A percentile compares a stretch with the other conserved stretches of the same genome.
These are phyloP conservation scores for Chrysochromulina parva DNA, from an alignment of 78 protist species.

Conservation along the genomic window DNA sequence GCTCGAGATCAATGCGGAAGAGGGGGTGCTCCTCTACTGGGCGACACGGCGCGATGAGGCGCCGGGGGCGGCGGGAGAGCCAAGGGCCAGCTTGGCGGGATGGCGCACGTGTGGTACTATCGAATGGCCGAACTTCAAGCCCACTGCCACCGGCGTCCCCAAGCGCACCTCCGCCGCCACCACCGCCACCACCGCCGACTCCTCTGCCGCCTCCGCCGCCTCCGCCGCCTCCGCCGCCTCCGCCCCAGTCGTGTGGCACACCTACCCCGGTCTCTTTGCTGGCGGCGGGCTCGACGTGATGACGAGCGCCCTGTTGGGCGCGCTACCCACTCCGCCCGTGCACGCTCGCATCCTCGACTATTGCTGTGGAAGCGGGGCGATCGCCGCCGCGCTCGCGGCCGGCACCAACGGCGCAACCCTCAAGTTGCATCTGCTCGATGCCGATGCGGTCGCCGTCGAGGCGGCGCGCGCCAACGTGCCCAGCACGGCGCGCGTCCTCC, in stretches of 20 bases:
- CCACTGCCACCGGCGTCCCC: no score
- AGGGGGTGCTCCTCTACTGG: not conserved
- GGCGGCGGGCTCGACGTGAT: slow-evolving; percentile 28
- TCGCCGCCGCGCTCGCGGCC: not conserved
- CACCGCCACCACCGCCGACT: no score
- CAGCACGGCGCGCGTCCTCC: not conserved
- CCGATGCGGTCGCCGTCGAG: not conserved
- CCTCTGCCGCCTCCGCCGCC: no score
- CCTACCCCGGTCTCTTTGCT: not conserved
- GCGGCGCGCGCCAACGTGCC: slow-evolving; percentile 24
- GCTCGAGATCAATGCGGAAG: not conserved
- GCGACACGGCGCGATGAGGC: not conserved
- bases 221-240: no score
- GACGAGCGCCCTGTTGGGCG: not conserved
- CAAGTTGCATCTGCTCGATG: not conserved
- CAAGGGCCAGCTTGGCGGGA: no score
- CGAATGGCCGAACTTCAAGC: no score
- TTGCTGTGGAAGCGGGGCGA: not conserved
- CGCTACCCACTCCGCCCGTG: not conserved
- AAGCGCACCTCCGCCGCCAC: no score
- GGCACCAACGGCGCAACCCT: no score
- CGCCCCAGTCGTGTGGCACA: not conserved
- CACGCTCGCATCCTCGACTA: not conserved
- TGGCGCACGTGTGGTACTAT: no score
- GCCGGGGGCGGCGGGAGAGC: no score